phyloP scores from a whole-genome alignment of 139 green algal species.

The Deuterostichococcus epilithicus region DNA sequence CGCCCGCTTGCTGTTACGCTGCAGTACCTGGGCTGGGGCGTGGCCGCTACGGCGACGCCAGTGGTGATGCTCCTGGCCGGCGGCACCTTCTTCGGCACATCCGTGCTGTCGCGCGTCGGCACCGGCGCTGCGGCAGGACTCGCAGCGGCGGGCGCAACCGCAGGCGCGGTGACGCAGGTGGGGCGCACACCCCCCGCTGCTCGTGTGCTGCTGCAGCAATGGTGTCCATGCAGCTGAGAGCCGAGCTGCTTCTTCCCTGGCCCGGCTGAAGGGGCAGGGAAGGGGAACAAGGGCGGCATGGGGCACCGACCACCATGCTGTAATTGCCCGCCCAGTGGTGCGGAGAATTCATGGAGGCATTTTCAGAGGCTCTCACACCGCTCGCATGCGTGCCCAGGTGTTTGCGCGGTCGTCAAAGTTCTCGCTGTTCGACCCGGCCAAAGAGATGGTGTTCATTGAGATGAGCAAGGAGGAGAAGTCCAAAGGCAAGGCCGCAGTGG shows the following conservation, averaged over 20 bases:
- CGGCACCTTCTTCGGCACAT: constrained; percentile 60
- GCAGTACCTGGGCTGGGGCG: constrained; percentile 61
- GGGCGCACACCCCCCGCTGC: too few relatives aligned
- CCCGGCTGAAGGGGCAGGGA: too few relatives aligned
- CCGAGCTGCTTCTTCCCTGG: too few relatives aligned
- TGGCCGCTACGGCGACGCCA: constrained; percentile 56
- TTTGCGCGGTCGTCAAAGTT: constrained; percentile 75
- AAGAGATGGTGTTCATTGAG: constrained; percentile 92
- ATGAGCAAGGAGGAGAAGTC: constrained; percentile 72
- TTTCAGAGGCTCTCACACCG: neutral
- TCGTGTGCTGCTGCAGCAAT: too few relatives aligned
- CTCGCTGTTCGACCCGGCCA: constrained; percentile 75
- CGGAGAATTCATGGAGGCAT: too few relatives aligned
- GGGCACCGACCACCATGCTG: too few relatives aligned
- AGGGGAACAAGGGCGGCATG: too few relatives aligned
- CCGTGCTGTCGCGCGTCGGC: constrained; percentile 28
- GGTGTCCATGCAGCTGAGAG: too few relatives aligned
- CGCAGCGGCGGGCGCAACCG: constrained; percentile 45
- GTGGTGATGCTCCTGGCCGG: constrained; percentile 62
- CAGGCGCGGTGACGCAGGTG: constrained; percentile 67
- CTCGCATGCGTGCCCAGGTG: constrained; percentile 22
- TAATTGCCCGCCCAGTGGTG: too few relatives aligned
- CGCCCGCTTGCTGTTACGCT: too few relatives aligned
- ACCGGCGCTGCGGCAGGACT: constrained; percentile 22
- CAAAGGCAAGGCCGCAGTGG: constrained; percentile 83